phyloP scores from a whole-genome alignment of 2,329 filamentous ascomycete species.

The Phialophora macrospora region DNA sequence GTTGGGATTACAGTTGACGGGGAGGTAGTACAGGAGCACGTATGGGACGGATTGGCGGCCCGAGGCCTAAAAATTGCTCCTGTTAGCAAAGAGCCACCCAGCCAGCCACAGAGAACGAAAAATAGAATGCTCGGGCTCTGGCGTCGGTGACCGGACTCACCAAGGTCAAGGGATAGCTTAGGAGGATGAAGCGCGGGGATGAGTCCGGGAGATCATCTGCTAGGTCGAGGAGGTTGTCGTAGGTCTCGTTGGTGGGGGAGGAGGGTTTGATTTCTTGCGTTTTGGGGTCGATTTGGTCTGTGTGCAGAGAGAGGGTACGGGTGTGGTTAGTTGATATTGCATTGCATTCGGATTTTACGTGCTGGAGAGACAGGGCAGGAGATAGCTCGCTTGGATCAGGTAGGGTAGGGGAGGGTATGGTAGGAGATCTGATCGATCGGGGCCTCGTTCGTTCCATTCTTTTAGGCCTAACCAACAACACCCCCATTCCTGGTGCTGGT shows the following conservation, averaged over 20 bases:
- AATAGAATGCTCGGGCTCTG: constrained; percentile 38
- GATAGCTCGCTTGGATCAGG: not conserved
- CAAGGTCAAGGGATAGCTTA: constrained; percentile 88
- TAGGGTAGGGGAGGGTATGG: not conserved
- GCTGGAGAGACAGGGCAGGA: not conserved
- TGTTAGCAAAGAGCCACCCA: not conserved
- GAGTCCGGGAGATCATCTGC: constrained; percentile 91
- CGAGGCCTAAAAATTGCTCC: constrained; percentile 62
- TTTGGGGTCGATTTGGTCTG: constrained; percentile 79
- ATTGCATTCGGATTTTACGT: not conserved
- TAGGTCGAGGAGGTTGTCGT: constrained; percentile 78
- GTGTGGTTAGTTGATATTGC: constrained; percentile 1
- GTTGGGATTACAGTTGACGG: constrained; percentile 85
- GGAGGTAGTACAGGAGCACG: constrained; percentile 92
- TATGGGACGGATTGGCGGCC: constrained; percentile 89
- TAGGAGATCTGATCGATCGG: not conserved
- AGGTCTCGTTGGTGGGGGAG: constrained; percentile 78
- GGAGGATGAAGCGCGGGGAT: constrained; percentile 82
- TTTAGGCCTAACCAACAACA: not conserved
- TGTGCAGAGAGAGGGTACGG: not conserved
- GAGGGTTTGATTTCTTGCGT: constrained; percentile 87
- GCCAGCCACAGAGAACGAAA: not conserved
- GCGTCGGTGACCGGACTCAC: constrained; percentile 53
- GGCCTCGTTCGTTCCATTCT: not conserved
- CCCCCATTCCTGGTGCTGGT: not conserved